phyloP scores from a whole-genome alignment of 2,329 filamentous ascomycete genomes.

The Monosporascus sp. region DNA sequence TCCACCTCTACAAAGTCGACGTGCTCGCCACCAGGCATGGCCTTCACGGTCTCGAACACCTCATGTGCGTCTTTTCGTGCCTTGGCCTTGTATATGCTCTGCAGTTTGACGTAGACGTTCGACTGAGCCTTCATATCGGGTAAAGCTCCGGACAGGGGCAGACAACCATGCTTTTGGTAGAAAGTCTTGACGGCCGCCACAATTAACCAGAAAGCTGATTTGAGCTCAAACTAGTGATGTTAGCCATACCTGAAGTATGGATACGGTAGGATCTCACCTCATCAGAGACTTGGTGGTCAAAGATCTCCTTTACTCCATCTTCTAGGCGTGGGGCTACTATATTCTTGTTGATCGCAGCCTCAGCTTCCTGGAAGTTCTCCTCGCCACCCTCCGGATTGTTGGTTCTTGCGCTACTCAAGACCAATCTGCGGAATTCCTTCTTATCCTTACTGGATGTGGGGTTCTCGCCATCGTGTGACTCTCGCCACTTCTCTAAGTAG shows the following conservation, averaged over 20 bases:
- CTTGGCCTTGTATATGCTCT: constrained; percentile 89
- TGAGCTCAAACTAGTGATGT: constrained; percentile 35
- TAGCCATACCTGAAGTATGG: constrained; percentile 9
- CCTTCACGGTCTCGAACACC: constrained; percentile 61
- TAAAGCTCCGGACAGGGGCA: constrained; percentile 80
- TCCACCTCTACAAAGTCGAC: constrained; percentile 74
- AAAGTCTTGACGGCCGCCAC: constrained; percentile 75
- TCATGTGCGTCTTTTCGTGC: constrained; percentile 73
- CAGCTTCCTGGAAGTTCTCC: constrained; percentile 95
- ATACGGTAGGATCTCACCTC: constrained; percentile 45
- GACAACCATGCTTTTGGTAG: constrained; percentile 62
- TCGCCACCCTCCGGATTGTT: constrained; percentile 80
- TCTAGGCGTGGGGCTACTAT: constrained; percentile 65
- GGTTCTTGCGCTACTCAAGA: constrained; percentile 62
- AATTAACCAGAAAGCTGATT: constrained; percentile 80
- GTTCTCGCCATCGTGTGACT: constrained; percentile 57
- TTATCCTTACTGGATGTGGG: constrained; percentile 82
- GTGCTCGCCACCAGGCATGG: constrained; percentile 39
- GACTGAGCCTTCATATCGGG: constrained; percentile 98
- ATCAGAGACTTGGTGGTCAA: constrained; percentile 54
- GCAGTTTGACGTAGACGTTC: constrained; percentile 79
- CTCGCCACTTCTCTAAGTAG: constrained; percentile 78
- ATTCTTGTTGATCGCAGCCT: constrained; percentile 81
- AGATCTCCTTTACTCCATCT: constrained; percentile 68
- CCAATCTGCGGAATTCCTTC: constrained; percentile 67